These are phyloP conservation scores for Fraxinus sp. DNA, from an alignment of 305 asterid genomes.

Conservation along the genomic window DNA sequence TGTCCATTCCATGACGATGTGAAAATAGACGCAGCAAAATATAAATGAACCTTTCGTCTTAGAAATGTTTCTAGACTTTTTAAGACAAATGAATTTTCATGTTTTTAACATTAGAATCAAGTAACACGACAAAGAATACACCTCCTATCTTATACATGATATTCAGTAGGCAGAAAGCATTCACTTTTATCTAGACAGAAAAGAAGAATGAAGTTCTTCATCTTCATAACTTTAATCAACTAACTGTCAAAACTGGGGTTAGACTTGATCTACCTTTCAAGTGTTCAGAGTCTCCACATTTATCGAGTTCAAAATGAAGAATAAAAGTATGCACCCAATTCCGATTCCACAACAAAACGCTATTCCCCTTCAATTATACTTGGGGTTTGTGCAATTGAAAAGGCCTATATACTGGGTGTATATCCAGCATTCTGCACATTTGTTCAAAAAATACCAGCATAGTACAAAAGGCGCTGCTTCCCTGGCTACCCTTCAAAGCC, in stretches of 20 bases:
- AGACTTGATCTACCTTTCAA: background rate
- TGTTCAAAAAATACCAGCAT: background rate
- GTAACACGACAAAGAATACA: background rate
- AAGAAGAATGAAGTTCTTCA: background rate
- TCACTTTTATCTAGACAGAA: background rate
- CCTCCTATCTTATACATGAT: background rate
- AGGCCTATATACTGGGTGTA: constrained; percentile 19
- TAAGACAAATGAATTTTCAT: background rate
- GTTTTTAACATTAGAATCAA: background rate
- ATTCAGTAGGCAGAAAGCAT: background rate
- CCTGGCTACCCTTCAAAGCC: background rate
- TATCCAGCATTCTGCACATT: constrained; percentile 22
- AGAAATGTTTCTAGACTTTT: background rate
- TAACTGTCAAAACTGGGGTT: constrained; percentile 4
- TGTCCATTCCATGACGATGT: background rate
- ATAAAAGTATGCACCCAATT: constrained; percentile 21
- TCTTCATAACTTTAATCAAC: background rate
- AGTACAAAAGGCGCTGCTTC: background rate
- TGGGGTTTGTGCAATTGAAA: constrained; percentile 26
- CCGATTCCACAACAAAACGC: constrained; percentile 23
- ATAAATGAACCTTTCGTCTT: background rate
- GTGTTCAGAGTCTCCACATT: background rate
- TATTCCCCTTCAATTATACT: constrained; percentile 9
- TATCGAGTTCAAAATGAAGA: constrained; percentile 2
- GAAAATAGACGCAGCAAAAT: background rate